A percentile compares a stretch with the other conserved stretches of the same genome.
Conservation (phyloP, 2,329 filamentous ascomycete species). For the Penicillium verrucosum region DNA sequence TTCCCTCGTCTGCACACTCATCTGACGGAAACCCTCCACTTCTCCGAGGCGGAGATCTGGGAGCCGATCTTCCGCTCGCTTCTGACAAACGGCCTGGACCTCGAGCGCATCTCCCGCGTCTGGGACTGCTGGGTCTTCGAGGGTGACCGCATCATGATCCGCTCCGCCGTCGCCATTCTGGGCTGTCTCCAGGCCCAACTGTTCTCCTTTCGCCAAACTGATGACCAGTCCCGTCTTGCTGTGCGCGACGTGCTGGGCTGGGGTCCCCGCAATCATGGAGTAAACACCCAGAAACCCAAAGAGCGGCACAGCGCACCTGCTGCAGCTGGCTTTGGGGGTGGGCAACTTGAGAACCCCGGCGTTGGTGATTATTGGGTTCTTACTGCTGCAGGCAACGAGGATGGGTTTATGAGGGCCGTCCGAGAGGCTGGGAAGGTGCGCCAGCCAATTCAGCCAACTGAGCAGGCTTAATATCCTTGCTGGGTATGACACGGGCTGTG, state of each 20-base stretch:
- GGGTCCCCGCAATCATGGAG: slow-evolving; percentile 36
- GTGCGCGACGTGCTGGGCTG: slow-evolving; percentile 37
- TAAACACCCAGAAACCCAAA: slow-evolving; percentile 26
- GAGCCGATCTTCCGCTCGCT: slow-evolving; percentile 54
- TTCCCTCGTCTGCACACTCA: slow-evolving; percentile 54
- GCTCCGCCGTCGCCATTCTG: slow-evolving; percentile 44
- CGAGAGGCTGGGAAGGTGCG: slow-evolving; percentile 44
- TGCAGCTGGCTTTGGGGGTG: slow-evolving; percentile 35
- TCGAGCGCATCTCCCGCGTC: slow-evolving; percentile 54
- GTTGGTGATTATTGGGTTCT: slow-evolving; percentile 44
- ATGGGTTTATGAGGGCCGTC: slow-evolving; percentile 43
- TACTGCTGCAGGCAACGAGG: slow-evolving; percentile 38
- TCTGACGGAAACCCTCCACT: slow-evolving; percentile 42
- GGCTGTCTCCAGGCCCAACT: slow-evolving; percentile 45
- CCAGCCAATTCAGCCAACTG: slow-evolving; percentile 17
- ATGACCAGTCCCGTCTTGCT: slow-evolving; percentile 36
- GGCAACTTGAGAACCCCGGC: slow-evolving; percentile 34
- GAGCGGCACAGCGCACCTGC: slow-evolving; percentile 39
- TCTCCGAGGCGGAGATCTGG: slow-evolving; percentile 47
- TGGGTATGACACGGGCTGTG: not conserved
- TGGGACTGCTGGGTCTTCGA: slow-evolving; percentile 64
- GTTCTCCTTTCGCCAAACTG: slow-evolving; percentile 36
- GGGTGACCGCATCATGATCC: slow-evolving; percentile 52
- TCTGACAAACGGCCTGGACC: slow-evolving; percentile 50
- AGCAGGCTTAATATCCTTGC: slow-evolving; percentile 5